phyloP scores from a whole-genome alignment of 768 basidiomycete species.

The Lentinula guzmanii region DNA sequence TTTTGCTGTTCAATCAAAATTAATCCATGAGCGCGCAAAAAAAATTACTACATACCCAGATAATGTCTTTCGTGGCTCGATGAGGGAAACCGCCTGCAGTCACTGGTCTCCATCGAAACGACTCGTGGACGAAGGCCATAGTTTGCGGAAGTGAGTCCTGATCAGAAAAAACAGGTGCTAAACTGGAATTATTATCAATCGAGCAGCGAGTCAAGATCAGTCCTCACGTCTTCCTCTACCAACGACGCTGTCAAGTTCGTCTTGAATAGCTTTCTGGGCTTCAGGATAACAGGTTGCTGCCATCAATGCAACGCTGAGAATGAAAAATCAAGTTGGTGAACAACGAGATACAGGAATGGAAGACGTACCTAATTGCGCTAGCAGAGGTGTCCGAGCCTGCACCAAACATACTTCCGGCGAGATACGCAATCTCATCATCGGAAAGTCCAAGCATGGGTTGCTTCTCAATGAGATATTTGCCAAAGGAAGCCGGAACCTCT shows the following conservation, averaged over 20 bases:
- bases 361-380: conserved; percentile 9
- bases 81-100: conserved; percentile 56
- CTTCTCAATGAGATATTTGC: conserved; percentile 50
- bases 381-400: conserved; percentile 53
- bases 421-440: conserved; percentile 53
- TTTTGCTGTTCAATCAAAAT: conserved; percentile 25
- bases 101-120: conserved; percentile 45
- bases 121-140: conserved; percentile 45
- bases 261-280: conserved; percentile 43
- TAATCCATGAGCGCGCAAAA: neutral
- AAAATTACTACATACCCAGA: conserved; percentile 38
- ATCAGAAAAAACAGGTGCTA: conserved; percentile 29
- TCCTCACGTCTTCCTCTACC: conserved; percentile 34
- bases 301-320: conserved; percentile 37
- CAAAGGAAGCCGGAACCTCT: conserved; percentile 42
- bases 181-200: neutral
- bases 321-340: conserved; percentile 17
- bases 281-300: conserved; percentile 52
- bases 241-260: conserved; percentile 48
- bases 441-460: conserved; percentile 42
- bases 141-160: conserved; percentile 36
- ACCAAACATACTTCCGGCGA: conserved; percentile 60
- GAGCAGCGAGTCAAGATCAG: neutral
- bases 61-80: conserved; percentile 55
- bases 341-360: conserved; percentile 11